Percentiles rank a stretch among this genome's conserved stretches.
Conservation (phyloP, 2,329 filamentous ascomycete genomes). For the Beauveria australis region DNA sequence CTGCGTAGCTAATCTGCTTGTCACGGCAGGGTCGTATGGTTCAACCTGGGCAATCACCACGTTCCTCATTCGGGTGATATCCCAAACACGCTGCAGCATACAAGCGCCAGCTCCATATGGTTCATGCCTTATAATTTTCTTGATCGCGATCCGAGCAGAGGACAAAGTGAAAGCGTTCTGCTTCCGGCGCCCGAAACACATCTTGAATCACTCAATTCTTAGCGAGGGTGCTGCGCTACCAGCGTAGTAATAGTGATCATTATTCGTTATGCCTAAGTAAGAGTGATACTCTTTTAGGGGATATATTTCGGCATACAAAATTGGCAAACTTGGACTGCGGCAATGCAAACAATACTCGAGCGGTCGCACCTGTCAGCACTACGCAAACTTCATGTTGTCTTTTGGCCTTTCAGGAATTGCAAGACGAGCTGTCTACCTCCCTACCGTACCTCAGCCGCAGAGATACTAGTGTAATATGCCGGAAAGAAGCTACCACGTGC, state of each 20-base stretch:
- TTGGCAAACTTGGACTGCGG: no score
- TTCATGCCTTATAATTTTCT: conserved; percentile 1
- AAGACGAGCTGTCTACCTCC: no score
- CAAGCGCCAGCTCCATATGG: conserved; percentile 21
- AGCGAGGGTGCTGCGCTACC: not conserved
- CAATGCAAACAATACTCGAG: no score
- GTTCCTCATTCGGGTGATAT: conserved; percentile 42
- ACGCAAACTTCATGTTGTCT: no score
- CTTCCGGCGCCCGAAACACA: not conserved
- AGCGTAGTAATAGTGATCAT: not conserved
- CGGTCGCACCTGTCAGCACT: no score
- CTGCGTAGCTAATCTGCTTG: conserved; percentile 19
- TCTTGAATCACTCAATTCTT: not conserved
- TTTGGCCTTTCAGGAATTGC: no score
- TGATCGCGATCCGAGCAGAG: conserved; percentile 3
- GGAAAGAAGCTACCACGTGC: no score
- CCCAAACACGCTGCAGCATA: conserved; percentile 33
- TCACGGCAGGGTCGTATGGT: conserved; percentile 35
- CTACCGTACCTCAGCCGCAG: no score
- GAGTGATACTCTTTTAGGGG: no score
- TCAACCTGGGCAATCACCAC: conserved; percentile 50
- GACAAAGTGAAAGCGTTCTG: not conserved
- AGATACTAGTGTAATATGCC: no score
- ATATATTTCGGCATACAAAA: no score
- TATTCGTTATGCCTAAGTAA: no score